phyloP scores from a whole-genome alignment of 225 moss, liverwort and hornwort species.

The Pseudoscleropodium purum region DNA sequence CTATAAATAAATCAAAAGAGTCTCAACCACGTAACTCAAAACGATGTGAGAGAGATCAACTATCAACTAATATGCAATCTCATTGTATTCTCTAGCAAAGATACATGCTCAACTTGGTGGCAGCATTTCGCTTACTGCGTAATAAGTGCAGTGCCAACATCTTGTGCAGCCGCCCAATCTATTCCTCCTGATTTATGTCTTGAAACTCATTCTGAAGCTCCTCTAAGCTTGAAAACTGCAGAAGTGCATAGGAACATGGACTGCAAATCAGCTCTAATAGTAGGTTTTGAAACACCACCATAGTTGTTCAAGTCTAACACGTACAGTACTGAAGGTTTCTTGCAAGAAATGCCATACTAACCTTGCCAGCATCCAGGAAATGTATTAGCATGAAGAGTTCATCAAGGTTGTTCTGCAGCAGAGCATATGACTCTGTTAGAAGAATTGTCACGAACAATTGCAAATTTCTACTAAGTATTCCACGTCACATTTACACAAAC shows the following conservation, averaged over 20 bases:
- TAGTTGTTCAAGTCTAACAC: background rate
- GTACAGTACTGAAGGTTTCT: background rate
- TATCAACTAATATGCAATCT: background rate
- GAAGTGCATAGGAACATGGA: background rate
- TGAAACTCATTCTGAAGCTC: constrained; percentile 91
- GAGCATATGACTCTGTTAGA: background rate
- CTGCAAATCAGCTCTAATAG: background rate
- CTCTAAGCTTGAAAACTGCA: constrained; percentile 76
- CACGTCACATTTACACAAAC: background rate
- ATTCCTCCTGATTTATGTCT: constrained; percentile 91
- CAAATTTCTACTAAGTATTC: background rate
- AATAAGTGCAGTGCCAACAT: constrained; percentile 69
- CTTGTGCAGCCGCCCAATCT: constrained; percentile 76
- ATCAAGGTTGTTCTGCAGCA: constrained; percentile 71
- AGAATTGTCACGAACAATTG: background rate
- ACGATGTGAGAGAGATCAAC: background rate
- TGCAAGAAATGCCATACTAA: constrained; percentile 3
- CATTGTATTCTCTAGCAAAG: background rate
- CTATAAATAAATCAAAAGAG: background rate
- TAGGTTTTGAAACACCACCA: background rate
- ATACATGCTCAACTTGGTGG: background rate
- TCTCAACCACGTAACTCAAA: background rate
- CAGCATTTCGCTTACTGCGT: constrained; percentile 53
- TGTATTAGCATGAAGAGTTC: constrained; percentile 89
- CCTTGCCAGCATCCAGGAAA: constrained; percentile 90